phyloP scores from a whole-genome alignment of 345 rosid species.

The Isatis tinctoria region DNA sequence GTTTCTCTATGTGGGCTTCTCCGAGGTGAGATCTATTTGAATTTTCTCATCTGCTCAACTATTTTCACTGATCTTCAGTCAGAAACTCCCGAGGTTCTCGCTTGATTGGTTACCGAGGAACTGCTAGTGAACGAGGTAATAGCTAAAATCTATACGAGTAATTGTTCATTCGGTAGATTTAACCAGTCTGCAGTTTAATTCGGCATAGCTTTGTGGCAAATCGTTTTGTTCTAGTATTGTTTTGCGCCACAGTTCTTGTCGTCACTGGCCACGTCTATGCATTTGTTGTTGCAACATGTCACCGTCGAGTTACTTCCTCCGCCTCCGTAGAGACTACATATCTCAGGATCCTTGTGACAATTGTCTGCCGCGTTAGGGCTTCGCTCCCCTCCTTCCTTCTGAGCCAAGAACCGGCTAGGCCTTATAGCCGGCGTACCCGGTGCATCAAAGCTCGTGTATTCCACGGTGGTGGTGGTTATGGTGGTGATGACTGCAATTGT shows the following conservation, averaged over 20 bases:
- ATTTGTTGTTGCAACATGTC: constrained; percentile 74
- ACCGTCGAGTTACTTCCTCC: constrained; percentile 33
- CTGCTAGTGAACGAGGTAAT: too few relatives aligned
- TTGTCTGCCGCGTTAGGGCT: constrained; percentile 59
- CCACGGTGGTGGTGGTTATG: background rate
- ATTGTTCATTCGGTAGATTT: too few relatives aligned
- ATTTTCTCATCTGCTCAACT: too few relatives aligned
- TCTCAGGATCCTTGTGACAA: constrained; percentile 44
- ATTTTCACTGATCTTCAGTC: too few relatives aligned
- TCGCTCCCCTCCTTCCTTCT: constrained; percentile 6
- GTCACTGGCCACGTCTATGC: constrained; percentile 37
- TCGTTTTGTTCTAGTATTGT: too few relatives aligned
- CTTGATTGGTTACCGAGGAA: too few relatives aligned
- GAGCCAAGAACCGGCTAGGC: constrained; percentile 53
- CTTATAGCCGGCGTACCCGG: constrained; percentile 10
- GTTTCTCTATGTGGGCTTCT: too few relatives aligned
- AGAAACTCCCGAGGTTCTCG: too few relatives aligned
- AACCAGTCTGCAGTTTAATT: too few relatives aligned
- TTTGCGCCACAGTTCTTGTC: constrained; percentile 54
- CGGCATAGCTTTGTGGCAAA: too few relatives aligned
- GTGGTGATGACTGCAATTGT: background rate
- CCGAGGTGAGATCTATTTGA: too few relatives aligned
- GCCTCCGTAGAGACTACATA: constrained; percentile 35
- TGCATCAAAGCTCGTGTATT: background rate
- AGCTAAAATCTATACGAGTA: too few relatives aligned